Conservation (phyloP, 2,329 filamentous ascomycete genomes). For the Boeremia lycopersici region DNA sequence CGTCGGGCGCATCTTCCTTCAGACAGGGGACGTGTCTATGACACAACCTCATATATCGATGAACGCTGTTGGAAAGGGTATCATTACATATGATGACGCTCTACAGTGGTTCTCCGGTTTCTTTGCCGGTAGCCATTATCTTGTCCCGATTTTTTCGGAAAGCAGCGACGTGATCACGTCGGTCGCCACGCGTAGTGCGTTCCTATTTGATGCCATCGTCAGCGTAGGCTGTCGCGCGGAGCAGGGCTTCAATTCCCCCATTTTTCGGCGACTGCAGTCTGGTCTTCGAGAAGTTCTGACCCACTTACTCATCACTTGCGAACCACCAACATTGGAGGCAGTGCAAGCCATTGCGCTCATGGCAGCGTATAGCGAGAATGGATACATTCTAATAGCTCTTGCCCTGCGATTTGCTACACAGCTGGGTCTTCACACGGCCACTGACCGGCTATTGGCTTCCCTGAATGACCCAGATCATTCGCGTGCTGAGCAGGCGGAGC, state of each 20-base stretch:
- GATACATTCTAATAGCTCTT: conserved; percentile 57
- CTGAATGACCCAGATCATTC: background rate
- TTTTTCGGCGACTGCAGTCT: conserved; percentile 44
- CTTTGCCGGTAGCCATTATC: conserved; percentile 50
- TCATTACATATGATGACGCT: conserved; percentile 37
- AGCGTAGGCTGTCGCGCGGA: conserved; percentile 59
- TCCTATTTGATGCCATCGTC: conserved; percentile 60
- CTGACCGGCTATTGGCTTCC: conserved; percentile 50
- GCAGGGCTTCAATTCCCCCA: conserved; percentile 48
- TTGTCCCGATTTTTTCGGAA: conserved; percentile 58
- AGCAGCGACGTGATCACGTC: conserved; percentile 54
- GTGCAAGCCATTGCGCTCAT: conserved; percentile 60
- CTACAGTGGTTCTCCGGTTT: conserved; percentile 28
- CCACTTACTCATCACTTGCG: conserved; percentile 52
- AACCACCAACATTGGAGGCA: conserved; percentile 53
- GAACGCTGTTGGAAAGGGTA: conserved; percentile 32
- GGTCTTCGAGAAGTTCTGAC: conserved; percentile 51
- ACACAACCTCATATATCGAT: background rate
- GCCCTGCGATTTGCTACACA: conserved; percentile 60
- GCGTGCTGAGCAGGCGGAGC: conserved; percentile 34
- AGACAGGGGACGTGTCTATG: background rate
- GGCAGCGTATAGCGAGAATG: conserved; percentile 60
- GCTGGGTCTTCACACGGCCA: conserved; percentile 49
- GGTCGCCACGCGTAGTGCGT: conserved; percentile 54
- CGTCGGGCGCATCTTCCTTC: background rate